Percentiles rank a stretch among this genome's conserved stretches.
These are phyloP conservation scores for Niveomyces coronatus DNA, from an alignment of 2,329 filamentous ascomycete species.

Conservation along the genomic window DNA sequence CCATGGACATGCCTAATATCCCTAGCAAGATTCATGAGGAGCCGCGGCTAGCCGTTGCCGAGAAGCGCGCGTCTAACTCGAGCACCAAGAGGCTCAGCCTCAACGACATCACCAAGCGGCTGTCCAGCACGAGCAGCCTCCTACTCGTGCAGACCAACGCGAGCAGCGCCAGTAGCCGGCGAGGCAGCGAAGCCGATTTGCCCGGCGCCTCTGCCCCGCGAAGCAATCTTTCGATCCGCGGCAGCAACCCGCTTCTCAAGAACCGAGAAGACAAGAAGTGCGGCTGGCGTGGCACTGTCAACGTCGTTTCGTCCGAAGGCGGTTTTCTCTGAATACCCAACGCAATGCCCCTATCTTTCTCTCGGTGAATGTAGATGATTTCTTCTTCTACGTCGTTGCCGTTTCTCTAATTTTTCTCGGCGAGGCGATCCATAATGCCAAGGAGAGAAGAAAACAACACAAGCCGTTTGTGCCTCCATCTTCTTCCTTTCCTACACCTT, in stretches of 20 bases:
- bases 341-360: background rate
- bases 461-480: background rate
- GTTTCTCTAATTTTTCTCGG: no score
- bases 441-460: background rate
- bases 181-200: conserved; percentile 35
- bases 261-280: conserved; percentile 32
- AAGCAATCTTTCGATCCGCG: conserved; percentile 34
- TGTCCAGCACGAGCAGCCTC: conserved; percentile 51
- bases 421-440: no score
- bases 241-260: conserved; percentile 20
- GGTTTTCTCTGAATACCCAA: conserved; percentile 39
- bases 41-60: conserved; percentile 21
- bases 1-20: conserved; percentile 15
- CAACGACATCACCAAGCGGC: conserved; percentile 48
- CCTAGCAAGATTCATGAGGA: conserved; percentile 24
- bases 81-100: conserved; percentile 51
- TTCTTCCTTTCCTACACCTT: no score
- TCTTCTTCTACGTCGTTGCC: no score
- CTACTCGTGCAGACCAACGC: conserved; percentile 49
- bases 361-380: background rate
- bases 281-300: conserved; percentile 47
- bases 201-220: conserved; percentile 26
- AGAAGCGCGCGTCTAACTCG: conserved; percentile 42
- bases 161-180: conserved; percentile 36
- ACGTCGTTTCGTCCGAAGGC: conserved; percentile 42